Base-by-base conservation (phyloP, 495 filamentous ascomycete genomes). In the Chaetomium tenue region DNA sequence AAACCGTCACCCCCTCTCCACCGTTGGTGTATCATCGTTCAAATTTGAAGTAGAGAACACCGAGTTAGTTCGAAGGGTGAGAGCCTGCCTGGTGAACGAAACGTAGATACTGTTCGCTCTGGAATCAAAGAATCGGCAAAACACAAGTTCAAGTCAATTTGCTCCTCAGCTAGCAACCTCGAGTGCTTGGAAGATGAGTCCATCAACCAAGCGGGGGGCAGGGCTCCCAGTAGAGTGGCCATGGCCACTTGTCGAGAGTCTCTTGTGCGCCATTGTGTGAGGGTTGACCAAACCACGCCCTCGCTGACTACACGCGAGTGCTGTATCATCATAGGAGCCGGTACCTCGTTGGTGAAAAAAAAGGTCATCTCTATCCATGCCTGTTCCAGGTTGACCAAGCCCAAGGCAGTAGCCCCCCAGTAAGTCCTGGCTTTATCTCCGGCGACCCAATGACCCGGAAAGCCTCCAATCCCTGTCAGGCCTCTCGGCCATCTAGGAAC, bases 271-370 rank as follows among this genome's bases (percentile, higher is more conserved):
- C 30, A 23, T 39, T 12, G 33, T 56, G 30, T 39, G 30, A 39
- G 39, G 53, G 33, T 3, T 56, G 53, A 39, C 30, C 33, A 3
- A 37, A 11, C 1, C 53, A 30, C 30, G 3, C n/a, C 30, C 15
- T 16, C 53, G 37, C 52, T 55, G 9, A 30, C 28, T 12, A 9
- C 30, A 39, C 53, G 33, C 12, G n/a, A 30, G 30, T 11, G 30
- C n/a, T 39, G n/a, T 39, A 4, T 56, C 53, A 56, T 39, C 53
- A 56, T 39, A 3, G 53, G 53, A 56, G 30, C 28, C 28, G 28
- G 28, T 30, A 30, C 28, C 28, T 33, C 18, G 25, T 28, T 54
- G 26, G 13, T 8, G 23, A 15, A 12, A 54, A 20, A n/a, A n/a
- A n/a, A 20, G 28, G 28, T 3, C 28, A 2, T 30, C 28, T 30